Conservation (phyloP, 352 stramenopile genomes). For the Globisporangium paddicum region DNA sequence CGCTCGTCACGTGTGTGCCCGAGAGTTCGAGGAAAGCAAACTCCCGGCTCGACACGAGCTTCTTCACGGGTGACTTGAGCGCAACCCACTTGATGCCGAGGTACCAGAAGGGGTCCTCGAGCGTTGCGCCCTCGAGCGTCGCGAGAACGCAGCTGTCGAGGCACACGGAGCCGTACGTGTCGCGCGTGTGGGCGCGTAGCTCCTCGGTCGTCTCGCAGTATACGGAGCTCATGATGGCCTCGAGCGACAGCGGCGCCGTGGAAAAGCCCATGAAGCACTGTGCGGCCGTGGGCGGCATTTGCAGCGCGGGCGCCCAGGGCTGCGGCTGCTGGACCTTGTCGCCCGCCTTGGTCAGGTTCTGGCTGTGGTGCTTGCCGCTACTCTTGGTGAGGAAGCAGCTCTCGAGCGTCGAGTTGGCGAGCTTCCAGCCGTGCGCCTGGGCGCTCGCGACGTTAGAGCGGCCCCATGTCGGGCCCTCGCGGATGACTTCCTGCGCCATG, state of each 20-base stretch:
- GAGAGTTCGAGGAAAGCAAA: slow-evolving; percentile 71
- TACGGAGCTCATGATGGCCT: slow-evolving; percentile 57
- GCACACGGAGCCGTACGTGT: slow-evolving; percentile 44
- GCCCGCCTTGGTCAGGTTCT: not conserved
- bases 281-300: slow-evolving; percentile 10
- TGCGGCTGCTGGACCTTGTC: not conserved
- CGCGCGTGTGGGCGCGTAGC: slow-evolving; percentile 32
- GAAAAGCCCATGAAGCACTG: slow-evolving; percentile 66
- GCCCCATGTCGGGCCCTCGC: slow-evolving; percentile 59
- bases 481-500: slow-evolving; percentile 39
- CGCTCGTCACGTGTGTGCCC: slow-evolving; percentile 42
- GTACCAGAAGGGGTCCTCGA: slow-evolving; percentile 73
- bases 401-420: slow-evolving; percentile 34
- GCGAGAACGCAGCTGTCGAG: slow-evolving; percentile 62
- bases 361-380: slow-evolving; percentile 11
- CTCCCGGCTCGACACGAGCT: slow-evolving; percentile 55
- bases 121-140: slow-evolving; percentile 55
- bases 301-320: not conserved
- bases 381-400: slow-evolving; percentile 58
- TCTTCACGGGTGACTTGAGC: slow-evolving; percentile 55
- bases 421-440: slow-evolving; percentile 46
- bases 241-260: slow-evolving; percentile 46
- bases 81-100: slow-evolving; percentile 71
- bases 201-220: slow-evolving; percentile 58
- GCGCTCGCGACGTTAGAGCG: slow-evolving; percentile 49